These are phyloP conservation scores for Fusarium continuum DNA, from an alignment of 2,329 filamentous ascomycete genomes.

Conservation along the genomic window DNA sequence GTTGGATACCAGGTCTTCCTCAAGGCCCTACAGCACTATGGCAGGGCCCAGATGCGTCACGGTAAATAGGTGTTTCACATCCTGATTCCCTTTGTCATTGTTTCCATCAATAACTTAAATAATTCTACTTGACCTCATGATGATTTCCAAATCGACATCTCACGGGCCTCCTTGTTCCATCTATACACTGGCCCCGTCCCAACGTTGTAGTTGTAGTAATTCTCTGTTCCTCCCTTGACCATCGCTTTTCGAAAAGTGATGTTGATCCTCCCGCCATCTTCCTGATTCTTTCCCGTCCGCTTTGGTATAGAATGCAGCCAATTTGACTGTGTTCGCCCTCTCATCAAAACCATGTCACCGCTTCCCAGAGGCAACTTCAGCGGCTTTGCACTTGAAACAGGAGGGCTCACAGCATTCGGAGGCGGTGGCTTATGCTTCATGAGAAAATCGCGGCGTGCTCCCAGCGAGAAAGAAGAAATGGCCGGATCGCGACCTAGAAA, in stretches of 20 bases:
- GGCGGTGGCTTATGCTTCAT: conserved; percentile 78
- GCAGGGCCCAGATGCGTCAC: conserved; percentile 87
- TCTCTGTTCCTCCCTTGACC: conserved; percentile 77
- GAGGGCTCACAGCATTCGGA: conserved; percentile 47
- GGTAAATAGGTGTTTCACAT: conserved; percentile 61
- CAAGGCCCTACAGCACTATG: conserved; percentile 82
- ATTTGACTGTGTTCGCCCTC: conserved; percentile 75
- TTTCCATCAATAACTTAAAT: conserved; percentile 6
- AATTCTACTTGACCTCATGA: conserved; percentile 37
- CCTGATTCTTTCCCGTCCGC: conserved; percentile 69
- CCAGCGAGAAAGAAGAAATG: conserved; percentile 79
- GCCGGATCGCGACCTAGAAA: conserved; percentile 76
- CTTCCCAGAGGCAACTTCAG: conserved; percentile 65
- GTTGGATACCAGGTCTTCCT: conserved; percentile 97
- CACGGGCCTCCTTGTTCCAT: conserved; percentile 67
- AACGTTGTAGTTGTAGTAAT: conserved; percentile 87
- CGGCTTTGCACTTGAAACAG: conserved; percentile 45
- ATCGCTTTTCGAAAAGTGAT: conserved; percentile 81
- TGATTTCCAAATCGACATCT: conserved; percentile 57
- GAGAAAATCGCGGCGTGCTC: conserved; percentile 76
- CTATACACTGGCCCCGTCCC: conserved; percentile 73
- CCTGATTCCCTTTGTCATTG: conserved; percentile 1
- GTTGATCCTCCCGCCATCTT: conserved; percentile 74
- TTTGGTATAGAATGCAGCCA: conserved; percentile 86
- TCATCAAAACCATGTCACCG: conserved; percentile 85